Evolutionary conservation across 805 yeast genomes (phyloP), one percentile per base, ranked within the genome.

Genomic region (Saturnispora halmiae): DNA sequence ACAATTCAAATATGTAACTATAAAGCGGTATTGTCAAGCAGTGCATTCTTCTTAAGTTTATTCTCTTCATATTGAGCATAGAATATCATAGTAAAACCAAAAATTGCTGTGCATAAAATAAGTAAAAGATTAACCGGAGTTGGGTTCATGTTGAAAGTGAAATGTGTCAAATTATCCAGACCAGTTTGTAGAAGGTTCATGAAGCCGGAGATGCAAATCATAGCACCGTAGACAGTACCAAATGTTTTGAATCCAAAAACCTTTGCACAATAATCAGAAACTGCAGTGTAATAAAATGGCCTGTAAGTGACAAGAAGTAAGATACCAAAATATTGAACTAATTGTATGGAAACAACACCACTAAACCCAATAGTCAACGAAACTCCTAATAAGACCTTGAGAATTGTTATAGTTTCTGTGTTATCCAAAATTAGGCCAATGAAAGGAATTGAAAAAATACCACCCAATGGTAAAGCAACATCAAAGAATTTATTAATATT

Each of bases 171-270:
- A 34, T 64, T 65, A 55, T 88, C 96, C 54, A 90, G 60, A 2
- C 64, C 61, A 18, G 81, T 77, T 53, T 85, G 95, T 5, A 73
- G 54, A 50, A 85, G 66, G 59, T 87, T 88, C 59, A 80, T 74
- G n/a, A 81, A 45, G 4, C 96, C 96, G 13, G 94, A 76, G 45
- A 82, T 65, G 43, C 87, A 79, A 53, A 87, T 85, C 52, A 87
- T 70, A 15, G 88, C 63, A 1, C 97, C 97, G 55, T 90, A 90
- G 6, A 90, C 79, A 1, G 87, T 82, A 28, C 96, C 96, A 61
- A 90, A 88, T 1, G 94, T 86, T 41, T 77, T 79, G 60, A 82
- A 87, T 0, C 97, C 97, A 64, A 90, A 88, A 25, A 88, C 90
- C 57, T 88, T 88, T 22, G 95, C 94, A 53, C 87, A 75, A 58